Conservation (phyloP, 106 monocot genomes). For the Dioscorea zingiberensis region DNA sequence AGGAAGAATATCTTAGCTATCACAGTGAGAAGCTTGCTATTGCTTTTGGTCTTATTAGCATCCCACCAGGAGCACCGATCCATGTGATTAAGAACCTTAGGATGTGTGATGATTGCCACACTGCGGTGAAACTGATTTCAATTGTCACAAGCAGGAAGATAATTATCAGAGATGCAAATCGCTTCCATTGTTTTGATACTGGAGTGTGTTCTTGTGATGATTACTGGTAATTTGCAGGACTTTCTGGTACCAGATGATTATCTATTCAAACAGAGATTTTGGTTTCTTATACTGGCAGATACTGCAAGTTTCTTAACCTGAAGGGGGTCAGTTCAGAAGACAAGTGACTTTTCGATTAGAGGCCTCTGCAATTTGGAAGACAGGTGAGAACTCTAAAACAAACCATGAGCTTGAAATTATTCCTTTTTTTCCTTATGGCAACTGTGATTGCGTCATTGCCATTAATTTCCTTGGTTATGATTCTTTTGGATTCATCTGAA, state of each 20-base stretch:
- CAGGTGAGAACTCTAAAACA: too few species aligned
- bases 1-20: slow-evolving; percentile 44
- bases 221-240: slow-evolving; percentile 29
- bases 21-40: slow-evolving; percentile 57
- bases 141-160: slow-evolving; percentile 26
- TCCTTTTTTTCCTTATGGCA: too few species aligned
- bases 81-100: slow-evolving; percentile 54
- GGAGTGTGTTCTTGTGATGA: slow-evolving; percentile 47
- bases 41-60: slow-evolving; percentile 37
- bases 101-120: slow-evolving; percentile 56
- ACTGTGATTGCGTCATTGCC: too few species aligned
- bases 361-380: too few species aligned
- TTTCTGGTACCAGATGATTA: not conserved
- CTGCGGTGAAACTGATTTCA: slow-evolving; percentile 49
- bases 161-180: slow-evolving; percentile 43
- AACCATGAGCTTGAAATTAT: too few species aligned
- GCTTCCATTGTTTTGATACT: slow-evolving; percentile 38
- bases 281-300: too few species aligned
- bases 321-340: too few species aligned
- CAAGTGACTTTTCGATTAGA: too few species aligned
- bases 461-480: too few species aligned
- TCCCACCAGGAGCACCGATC: slow-evolving; percentile 23
- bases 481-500: too few species aligned
- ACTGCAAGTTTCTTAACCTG: too few species aligned
- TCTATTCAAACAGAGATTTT: too few species aligned